A percentile compares a stretch with the other conserved stretches of the same genome.
Evolutionary conservation across 805 yeast genomes (phyloP).

Genomic region (Priceomyces medius): DNA sequence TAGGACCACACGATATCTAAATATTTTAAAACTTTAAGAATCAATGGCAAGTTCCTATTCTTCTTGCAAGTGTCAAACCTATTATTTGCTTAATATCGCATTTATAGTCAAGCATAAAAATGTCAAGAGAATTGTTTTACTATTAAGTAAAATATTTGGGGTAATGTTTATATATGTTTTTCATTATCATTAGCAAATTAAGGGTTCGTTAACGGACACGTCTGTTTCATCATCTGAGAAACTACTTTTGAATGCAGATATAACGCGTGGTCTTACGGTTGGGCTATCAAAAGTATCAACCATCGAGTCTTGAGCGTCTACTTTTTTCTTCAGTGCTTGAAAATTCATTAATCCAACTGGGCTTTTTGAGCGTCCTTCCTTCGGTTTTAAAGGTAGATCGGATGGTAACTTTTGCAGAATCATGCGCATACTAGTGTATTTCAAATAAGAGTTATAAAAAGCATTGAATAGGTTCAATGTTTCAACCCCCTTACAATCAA

Average conservation of each 20-base stretch:
- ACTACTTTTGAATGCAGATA: slow-evolving; percentile 7
- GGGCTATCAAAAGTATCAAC: not conserved
- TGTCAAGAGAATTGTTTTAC: too few relatives aligned
- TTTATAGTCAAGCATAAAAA: too few relatives aligned
- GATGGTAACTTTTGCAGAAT: not conserved
- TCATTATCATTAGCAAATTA: not conserved
- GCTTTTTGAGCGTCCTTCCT: not conserved
- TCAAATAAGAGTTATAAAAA: slow-evolving; percentile 13
- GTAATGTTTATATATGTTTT: too few relatives aligned
- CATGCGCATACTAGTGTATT: slow-evolving; percentile 9
- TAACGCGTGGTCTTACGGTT: not conserved
- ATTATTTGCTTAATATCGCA: too few relatives aligned
- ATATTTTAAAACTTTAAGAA: too few relatives aligned
- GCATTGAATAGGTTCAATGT: slow-evolving; percentile 11
- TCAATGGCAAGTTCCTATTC: too few relatives aligned
- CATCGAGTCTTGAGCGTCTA: not conserved
- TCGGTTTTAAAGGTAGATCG: not conserved
- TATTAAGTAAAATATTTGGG: too few relatives aligned
- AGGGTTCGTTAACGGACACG: slow-evolving; percentile 1
- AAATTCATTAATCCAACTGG: not conserved
- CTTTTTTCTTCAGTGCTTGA: not conserved
- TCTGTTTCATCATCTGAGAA: slow-evolving; percentile 8
- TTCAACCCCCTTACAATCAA: not conserved
- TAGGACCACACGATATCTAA: too few relatives aligned
- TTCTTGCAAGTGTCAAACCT: too few relatives aligned